Evolutionary conservation across 331 rosid genomes (phyloP), one percentile per base, ranked within the genome.

Genomic region (Saraca asoca): DNA sequence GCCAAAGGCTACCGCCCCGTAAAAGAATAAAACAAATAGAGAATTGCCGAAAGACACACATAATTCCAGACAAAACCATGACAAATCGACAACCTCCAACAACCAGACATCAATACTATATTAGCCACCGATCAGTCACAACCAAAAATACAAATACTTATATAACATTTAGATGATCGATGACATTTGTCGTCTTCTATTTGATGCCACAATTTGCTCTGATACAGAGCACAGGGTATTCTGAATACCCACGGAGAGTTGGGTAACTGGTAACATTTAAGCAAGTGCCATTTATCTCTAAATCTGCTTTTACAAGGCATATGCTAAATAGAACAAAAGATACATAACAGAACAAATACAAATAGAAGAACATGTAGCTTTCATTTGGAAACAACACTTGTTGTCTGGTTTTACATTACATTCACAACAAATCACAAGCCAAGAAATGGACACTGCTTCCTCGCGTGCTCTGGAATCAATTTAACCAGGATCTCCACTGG

Each of bases 401-500:
- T n/a, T n/a, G n/a, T 29, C 43, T 46, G 51, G 29, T 55, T 62
- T 69, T 69, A 42, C 54, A 75, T 68, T 59, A 24, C 31, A 24
- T 24, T 60, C 68, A 67, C 58, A 33, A 53, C 35, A 56, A 53
- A 63, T 89, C 81, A 66, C 80, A 81, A 54, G 78, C 95, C 95
- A 64, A 75, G 87, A 78, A 85, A 62, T 52, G 90, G 55, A 46
- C 95, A 85, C 69, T 90, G 92, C 91, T 87, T 87, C 83, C 90
- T 85, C 34, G 86, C 92, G 42, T 90, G 95, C 69, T 85, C 95
- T 12, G 97, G 97, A 72, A 90, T 73, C 84, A 90, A 80, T 64
- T 83, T 90, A 81, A 73, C 82, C 79, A 87, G 72, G 33, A 65
- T 70, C 79, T 90, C 92, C 16, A 66, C 78, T 0, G 90, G 82